Evolutionary conservation across 495 filamentous ascomycete genomes (phyloP).

Genomic region (Trichoderma orchidacearum): DNA sequence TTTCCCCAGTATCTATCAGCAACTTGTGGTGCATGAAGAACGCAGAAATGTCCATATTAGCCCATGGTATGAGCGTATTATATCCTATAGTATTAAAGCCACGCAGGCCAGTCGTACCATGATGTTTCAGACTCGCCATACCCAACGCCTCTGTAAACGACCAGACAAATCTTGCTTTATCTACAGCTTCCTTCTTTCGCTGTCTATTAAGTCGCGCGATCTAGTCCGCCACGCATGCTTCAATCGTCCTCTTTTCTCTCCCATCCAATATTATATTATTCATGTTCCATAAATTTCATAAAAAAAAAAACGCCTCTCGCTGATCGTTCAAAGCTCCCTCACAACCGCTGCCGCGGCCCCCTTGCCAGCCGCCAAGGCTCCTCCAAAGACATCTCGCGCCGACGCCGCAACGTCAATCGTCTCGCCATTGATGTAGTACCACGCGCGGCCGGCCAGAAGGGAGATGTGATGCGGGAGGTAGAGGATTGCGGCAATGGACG

Average conservation of each 20-base stretch:
- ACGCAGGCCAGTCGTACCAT: neutral
- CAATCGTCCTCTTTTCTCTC: neutral
- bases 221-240: neutral
- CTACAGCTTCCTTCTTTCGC: neutral
- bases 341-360: conserved; percentile 14
- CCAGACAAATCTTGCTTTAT: neutral
- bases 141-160: neutral
- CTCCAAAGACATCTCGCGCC: conserved; percentile 13
- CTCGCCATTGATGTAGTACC: conserved; percentile 88
- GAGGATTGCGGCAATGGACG: conserved; percentile 70
- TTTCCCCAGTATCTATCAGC: too few relatives aligned
- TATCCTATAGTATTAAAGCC: neutral
- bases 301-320: neutral
- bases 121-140: neutral
- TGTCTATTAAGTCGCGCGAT: neutral
- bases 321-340: conserved; percentile 19
- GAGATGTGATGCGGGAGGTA: conserved; percentile 87
- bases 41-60: too few relatives aligned
- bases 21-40: too few relatives aligned
- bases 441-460: conserved; percentile 64
- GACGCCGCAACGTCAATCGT: conserved; percentile 19
- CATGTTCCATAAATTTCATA: neutral
- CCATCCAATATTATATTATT: neutral
- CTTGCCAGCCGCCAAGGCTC: conserved; percentile 16
- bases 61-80: neutral